Base-by-base conservation (phyloP, 2,329 filamentous ascomycete genomes). In the Calonectria hongkongensis region DNA sequence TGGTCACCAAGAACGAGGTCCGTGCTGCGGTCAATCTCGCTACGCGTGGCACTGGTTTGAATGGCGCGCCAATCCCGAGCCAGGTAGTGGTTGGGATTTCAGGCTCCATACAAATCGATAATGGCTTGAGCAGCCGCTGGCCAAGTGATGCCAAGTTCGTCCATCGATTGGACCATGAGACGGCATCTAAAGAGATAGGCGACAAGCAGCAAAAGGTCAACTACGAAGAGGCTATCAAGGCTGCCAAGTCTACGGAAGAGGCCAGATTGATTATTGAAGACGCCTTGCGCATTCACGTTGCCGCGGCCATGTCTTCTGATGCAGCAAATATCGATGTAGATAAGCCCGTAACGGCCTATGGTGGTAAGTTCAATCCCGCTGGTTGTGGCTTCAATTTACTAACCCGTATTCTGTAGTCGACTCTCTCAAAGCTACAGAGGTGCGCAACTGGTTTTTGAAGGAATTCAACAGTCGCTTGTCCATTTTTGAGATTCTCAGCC, bases 231-330 rank as follows among this genome's bases (percentile, higher is more conserved):
- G 50, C 50, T 16, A 54, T 54, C 28, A 54, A 54, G 33, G 5
- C 27, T n/a, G 50, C 50, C 4, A 54, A 54, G 50, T 54, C 50
- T 4, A 54, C 27, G 0, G 50, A 54, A 33, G 50, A 54, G 10
- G 50, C 50, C 3, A 54, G 50, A n/a, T n/a, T 54, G 13, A 54
- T 54, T n/a, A 54, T 54, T 30, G 50, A 54, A 16, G 50, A 54
- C 12, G 50, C 50, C 10, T 54, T 54, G 27, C 50, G 50, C 15
- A n/a, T 33, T 12, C 50, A 54, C 6, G 27, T 54, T n/a, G 50
- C 50, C 5, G 50, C 6, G 10, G 50, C 50, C 27, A 54, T 54
- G 50, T 33, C 27, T 1, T 33, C 50, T 33, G 50, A 54, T 15
- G 50, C 50, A 4, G 28, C 50, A 54, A 54, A n/a, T 12, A 54